Percentiles rank a stretch among this genome's conserved stretches.
phyloP scores from a whole-genome alignment of 495 filamentous ascomycete genomes.

The Hyaloscypha finlandica region DNA sequence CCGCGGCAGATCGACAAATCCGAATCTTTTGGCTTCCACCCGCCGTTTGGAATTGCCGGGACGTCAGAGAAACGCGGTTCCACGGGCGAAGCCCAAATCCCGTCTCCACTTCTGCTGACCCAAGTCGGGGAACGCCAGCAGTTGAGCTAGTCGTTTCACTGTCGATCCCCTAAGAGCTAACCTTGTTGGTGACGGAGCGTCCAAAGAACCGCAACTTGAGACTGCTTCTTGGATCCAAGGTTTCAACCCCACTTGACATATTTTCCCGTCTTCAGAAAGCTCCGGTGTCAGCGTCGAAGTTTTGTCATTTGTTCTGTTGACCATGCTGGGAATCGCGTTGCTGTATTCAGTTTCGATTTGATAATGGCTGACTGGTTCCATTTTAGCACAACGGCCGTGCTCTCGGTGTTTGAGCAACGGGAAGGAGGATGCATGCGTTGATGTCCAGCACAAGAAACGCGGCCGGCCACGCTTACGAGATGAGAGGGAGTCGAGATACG shows the following conservation, averaged over 20 bases:
- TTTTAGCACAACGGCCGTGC: slow-evolving; percentile 61
- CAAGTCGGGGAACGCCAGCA: neutral
- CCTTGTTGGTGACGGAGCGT: neutral
- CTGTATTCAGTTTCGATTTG: neutral
- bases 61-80: neutral
- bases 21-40: neutral
- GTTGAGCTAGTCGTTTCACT: neutral
- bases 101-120: neutral
- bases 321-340: neutral
- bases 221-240: neutral
- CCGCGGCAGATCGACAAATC: slow-evolving; percentile 3
- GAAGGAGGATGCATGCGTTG: slow-evolving; percentile 83
- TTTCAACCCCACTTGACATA: neutral
- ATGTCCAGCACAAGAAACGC: slow-evolving; percentile 96
- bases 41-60: neutral
- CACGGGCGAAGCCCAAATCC: neutral
- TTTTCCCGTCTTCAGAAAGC: neutral
- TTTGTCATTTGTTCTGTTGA: neutral
- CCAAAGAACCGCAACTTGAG: neutral
- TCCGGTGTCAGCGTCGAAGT: neutral
- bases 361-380: slow-evolving; percentile 19
- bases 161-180: too few relatives aligned
- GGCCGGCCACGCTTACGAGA: slow-evolving; percentile 90
- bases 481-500: slow-evolving; percentile 62
- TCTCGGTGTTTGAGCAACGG: slow-evolving; percentile 61